Evolutionary conservation across 805 yeast genomes (phyloP), one percentile per base, ranked within the genome.

Genomic region (Yarrowia alimentaria): DNA sequence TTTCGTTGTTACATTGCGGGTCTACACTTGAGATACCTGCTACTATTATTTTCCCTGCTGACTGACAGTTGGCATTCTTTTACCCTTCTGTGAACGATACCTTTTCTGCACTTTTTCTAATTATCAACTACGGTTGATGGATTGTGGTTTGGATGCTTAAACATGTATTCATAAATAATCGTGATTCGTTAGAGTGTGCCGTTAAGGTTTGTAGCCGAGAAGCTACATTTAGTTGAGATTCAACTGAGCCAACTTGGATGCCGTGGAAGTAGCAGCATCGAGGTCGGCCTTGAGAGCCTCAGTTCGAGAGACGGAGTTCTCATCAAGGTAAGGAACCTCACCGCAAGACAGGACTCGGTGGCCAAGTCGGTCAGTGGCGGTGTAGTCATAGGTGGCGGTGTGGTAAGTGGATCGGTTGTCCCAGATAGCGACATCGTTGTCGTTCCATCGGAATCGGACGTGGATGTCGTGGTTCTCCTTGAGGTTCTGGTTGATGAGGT

Each of bases 371-470:
- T 43, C 50, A 22, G 50, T 29, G 11, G 50, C 4, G 28, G 37
- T n/a, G 37, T 43, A 71, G 58, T 76, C 80, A 64, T 71, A 67
- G 17, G 77, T 71, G 10, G 80, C 80, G 51, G 70, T 66, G 65
- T 80, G 85, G 53, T 72, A 71, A 20, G 77, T 68, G 47, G 75
- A 58, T 61, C 83, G 68, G 68, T 79, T 79, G 59, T 79, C 84
- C 83, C 84, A 79, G 37, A 78, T 58, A 11, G 80, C 83, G 35
- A 78, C 68, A 20, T 79, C 74, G 32, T 78, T 77, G 14, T 61
- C 62, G 53, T 67, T 64, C 81, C 81, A 76, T 56, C 70, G 72
- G 68, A 73, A 73, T 55, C 81, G 67, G 16, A 76, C 77, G 64
- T 77, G 81, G 53, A 77, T 72, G 22, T 62, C 66, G 19, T 60